phyloP scores from a whole-genome alignment of 1,284 basidiomycete species.

The Dichomitus squalens region DNA sequence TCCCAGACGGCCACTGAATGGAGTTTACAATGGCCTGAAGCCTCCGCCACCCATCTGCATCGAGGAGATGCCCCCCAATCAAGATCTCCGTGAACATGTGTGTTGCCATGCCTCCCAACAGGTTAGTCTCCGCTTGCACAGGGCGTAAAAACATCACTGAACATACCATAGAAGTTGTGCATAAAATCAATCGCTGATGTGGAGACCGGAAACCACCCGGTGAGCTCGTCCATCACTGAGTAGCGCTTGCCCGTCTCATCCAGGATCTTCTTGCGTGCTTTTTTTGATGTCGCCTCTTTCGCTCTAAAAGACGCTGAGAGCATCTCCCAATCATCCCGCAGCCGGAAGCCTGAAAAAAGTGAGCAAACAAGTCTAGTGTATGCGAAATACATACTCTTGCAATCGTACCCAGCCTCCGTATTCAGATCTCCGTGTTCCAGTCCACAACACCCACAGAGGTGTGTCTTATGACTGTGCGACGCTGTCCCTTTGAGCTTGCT shows the following conservation, averaged over 20 bases:
- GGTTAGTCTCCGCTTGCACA: too few species aligned
- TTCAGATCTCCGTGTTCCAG: constrained; percentile 6
- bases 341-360: background rate
- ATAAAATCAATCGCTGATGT: constrained; percentile 14
- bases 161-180: constrained; percentile 13
- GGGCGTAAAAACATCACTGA: too few species aligned
- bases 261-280: background rate
- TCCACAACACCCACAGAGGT: constrained; percentile 2
- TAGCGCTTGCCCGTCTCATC: constrained; percentile 22
- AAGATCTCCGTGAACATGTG: background rate
- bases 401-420: background rate
- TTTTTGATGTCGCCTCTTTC: background rate
- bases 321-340: constrained; percentile 4
- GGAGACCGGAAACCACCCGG: constrained; percentile 13
- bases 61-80: background rate
- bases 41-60: background rate
- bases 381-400: background rate
- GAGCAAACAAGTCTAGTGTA: background rate
- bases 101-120: constrained; percentile 2
- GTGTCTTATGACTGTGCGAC: constrained; percentile 1
- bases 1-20: constrained; percentile 34
- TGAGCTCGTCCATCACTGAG: constrained; percentile 9
- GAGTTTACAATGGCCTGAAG: constrained; percentile 28
- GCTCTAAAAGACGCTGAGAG: background rate
- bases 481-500: background rate